phyloP scores from a whole-genome alignment of 176 grass and related monocot genomes.

The Rhynchospora breviuscula region DNA sequence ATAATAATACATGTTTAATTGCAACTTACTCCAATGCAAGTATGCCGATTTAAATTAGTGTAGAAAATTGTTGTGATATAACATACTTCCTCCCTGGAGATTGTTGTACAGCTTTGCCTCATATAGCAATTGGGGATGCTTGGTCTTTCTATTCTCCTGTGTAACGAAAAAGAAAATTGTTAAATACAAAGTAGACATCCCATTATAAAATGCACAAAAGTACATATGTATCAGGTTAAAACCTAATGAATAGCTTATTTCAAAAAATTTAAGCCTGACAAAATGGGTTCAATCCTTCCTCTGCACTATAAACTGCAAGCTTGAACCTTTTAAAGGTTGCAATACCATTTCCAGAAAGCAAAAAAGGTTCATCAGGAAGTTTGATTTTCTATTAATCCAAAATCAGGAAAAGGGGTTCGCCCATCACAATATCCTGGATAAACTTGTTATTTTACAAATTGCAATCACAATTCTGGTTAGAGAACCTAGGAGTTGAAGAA shows the following conservation, averaged over 20 bases:
- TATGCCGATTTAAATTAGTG: neutral
- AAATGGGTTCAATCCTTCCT: neutral
- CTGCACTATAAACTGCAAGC: neutral
- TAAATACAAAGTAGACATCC: neutral
- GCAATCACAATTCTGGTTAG: neutral
- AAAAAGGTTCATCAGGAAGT: neutral
- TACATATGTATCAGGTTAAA: neutral
- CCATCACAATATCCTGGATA: neutral
- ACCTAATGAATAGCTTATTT: neutral
- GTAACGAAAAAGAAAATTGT: neutral
- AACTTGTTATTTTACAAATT: neutral
- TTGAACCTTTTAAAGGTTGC: neutral
- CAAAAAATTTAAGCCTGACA: neutral
- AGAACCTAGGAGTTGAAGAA: neutral
- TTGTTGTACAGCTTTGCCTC: constrained; percentile 32
- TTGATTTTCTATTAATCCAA: neutral
- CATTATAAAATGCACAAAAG: neutral
- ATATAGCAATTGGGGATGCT: constrained; percentile 32
- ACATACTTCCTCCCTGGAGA: constrained; percentile 35
- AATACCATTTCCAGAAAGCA: neutral
- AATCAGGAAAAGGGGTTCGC: neutral
- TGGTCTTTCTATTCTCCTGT: constrained; percentile 33
- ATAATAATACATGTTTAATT: neutral
- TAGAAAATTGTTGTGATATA: neutral
- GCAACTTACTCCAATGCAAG: neutral